A percentile compares a stretch with the other conserved stretches of the same genome.
Conservation (phyloP, 2,329 filamentous ascomycete genomes). For the Albifimbria verrucaria region DNA sequence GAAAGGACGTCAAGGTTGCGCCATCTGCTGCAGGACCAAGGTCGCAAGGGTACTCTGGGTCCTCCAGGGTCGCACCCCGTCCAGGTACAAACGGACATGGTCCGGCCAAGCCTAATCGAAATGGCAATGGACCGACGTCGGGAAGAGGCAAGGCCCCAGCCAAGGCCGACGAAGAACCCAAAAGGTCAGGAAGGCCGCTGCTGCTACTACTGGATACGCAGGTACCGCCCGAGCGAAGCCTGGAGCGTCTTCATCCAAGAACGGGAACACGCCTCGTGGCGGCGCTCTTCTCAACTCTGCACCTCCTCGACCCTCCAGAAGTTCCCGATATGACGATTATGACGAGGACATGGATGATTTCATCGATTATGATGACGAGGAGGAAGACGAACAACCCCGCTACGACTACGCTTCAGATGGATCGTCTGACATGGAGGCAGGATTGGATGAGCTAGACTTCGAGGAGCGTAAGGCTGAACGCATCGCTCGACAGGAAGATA, state of each 20-base stretch:
- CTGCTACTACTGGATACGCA: slow-evolving; percentile 62
- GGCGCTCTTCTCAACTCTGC: slow-evolving; percentile 37
- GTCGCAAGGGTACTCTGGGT: slow-evolving; percentile 27
- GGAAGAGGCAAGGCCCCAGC: slow-evolving; percentile 16
- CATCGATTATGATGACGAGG: slow-evolving; percentile 59
- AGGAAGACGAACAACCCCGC: slow-evolving; percentile 38
- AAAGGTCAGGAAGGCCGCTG: slow-evolving; percentile 60
- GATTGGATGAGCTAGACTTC: slow-evolving; percentile 67
- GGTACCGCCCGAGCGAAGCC: slow-evolving; percentile 61
- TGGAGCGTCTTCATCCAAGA: slow-evolving; percentile 22
- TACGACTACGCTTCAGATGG: slow-evolving; percentile 61
- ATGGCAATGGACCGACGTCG: slow-evolving; percentile 13
- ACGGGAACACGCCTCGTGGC: slow-evolving; percentile 32
- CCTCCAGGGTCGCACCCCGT: slow-evolving; percentile 23
- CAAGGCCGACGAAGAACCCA: slow-evolving; percentile 37
- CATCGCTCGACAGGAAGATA: slow-evolving; percentile 65
- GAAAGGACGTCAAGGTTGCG: slow-evolving; percentile 9
- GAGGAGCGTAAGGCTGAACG: slow-evolving; percentile 64
- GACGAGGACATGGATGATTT: slow-evolving; percentile 62
- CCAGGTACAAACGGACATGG: slow-evolving; percentile 20
- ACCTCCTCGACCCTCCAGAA: slow-evolving; percentile 24
- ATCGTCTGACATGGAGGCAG: slow-evolving; percentile 77
- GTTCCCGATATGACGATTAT: slow-evolving; percentile 52
- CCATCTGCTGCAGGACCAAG: slow-evolving; percentile 7
- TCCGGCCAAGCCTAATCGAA: slow-evolving; percentile 16